Base-by-base conservation (phyloP, 805 yeast genomes). In the Hanseniaspora valbyensis region DNA sequence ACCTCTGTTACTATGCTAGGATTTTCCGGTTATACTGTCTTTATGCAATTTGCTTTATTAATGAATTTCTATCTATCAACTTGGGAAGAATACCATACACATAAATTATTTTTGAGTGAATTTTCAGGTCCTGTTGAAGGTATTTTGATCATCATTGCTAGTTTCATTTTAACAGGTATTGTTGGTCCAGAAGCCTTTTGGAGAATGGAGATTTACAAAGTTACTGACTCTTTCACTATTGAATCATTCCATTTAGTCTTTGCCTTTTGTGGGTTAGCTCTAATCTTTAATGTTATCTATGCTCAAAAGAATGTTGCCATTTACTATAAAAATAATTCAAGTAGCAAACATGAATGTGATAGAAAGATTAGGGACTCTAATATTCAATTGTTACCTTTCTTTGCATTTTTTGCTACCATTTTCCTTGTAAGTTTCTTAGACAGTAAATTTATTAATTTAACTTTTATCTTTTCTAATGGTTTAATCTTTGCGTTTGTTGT, bases 51-150 rank as follows among this genome's bases (percentile, higher is more conserved):
- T 62, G 87, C 84, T 4, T 70, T 84, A 2, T 72, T 85, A 48
- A 76, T 82, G 54, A 89, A 89, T 65, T 90, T 89, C 64, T 89
- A 88, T 62, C 63, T 85, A 44, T 81, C 94, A 34, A 89, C 96
- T 0, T 89, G 96, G 96, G 97, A 89, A 66, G 96, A 88, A 62
- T 89, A 77, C 64, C 90, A 88, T 62, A 89, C 96, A 0, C 94
- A 87, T 58, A 80, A 78, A 42, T 69, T 89, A 45, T 89, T 73
- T 63, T 69, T 89, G 49, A 78, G 90, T 32, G 80, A 74, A 54
- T 79, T 86, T 58, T 83, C 94, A 13, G 97, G 97, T 0, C 97
- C 97, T 0, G 96, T 90, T 3, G 97, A 89, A 66, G 97, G 97
- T 2, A 84, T 89, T 26, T 61, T 87, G 55, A 71, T 81, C 66